These are phyloP conservation scores for Limonium bicolor DNA, from an alignment of 148 eudicot species.

Conservation along the genomic window DNA sequence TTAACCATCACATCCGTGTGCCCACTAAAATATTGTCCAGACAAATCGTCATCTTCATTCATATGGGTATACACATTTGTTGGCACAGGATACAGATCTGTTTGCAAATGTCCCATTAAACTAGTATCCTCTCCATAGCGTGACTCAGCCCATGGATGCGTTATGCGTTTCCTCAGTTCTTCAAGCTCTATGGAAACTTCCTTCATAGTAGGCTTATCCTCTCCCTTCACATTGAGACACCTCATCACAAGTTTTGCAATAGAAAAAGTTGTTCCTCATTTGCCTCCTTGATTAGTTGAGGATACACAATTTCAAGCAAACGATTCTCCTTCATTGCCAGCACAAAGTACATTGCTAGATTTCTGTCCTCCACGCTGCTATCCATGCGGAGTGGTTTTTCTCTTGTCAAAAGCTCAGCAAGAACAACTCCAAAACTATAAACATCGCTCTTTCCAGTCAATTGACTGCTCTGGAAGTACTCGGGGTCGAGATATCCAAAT, in stretches of 20 bases:
- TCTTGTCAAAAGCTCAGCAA: slow-evolving; percentile 9
- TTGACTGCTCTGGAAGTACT: slow-evolving; percentile 6
- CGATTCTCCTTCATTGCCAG: slow-evolving; percentile 3
- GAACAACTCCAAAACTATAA: slow-evolving; percentile 13
- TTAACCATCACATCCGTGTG: no score
- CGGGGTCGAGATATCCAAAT: slow-evolving; percentile 16
- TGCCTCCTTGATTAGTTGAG: slow-evolving; percentile 2
- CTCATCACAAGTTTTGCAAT: slow-evolving; percentile 9
- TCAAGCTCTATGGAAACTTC: slow-evolving; percentile 14
- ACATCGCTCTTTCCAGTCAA: slow-evolving; percentile 17
- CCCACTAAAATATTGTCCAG: no score
- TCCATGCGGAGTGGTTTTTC: slow-evolving; percentile 4
- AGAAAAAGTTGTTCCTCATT: slow-evolving; percentile 4
- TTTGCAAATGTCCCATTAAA: no score
- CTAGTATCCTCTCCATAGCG: no score
- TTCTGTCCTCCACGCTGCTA: not conserved
- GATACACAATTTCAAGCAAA: slow-evolving; percentile 12
- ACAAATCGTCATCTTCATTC: no score
- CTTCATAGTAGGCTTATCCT: slow-evolving; percentile 14
- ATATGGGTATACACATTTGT: no score
- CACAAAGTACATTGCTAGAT: slow-evolving; percentile 14
- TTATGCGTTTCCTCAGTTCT: slow-evolving; percentile 5
- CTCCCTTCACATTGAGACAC: slow-evolving; percentile 13
- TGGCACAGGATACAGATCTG: no score
- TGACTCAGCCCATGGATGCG: no score